These are phyloP conservation scores for Candida ficus DNA, from an alignment of 805 yeast genomes.

Conservation along the genomic window DNA sequence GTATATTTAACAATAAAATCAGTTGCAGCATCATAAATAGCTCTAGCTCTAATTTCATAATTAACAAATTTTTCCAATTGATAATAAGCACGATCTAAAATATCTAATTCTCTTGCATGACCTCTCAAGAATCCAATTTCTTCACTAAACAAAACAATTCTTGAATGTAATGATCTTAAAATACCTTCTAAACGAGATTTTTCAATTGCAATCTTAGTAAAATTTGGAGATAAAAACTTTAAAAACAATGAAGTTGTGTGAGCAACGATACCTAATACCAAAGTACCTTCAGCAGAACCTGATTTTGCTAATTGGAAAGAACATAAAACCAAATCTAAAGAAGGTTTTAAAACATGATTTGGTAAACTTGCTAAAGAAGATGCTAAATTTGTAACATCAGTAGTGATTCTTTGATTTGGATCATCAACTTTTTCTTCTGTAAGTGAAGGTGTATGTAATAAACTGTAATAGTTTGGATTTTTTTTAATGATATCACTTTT, in stretches of 20 bases:
- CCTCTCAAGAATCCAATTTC: slow-evolving; percentile 86
- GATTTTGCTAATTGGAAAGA: slow-evolving; percentile 61
- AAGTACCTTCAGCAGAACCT: slow-evolving; percentile 63
- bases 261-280: slow-evolving; percentile 73
- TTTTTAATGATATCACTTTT: slow-evolving; percentile 28
- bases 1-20: slow-evolving; percentile 86
- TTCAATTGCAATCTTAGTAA: slow-evolving; percentile 71
- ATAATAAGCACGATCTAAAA: slow-evolving; percentile 75
- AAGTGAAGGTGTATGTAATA: slow-evolving; percentile 49
- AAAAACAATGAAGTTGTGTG: slow-evolving; percentile 73
- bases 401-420: slow-evolving; percentile 80
- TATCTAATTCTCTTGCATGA: slow-evolving; percentile 70
- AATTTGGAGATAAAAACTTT: slow-evolving; percentile 81
- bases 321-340: slow-evolving; percentile 72
- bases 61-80: slow-evolving; percentile 73
- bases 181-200: slow-evolving; percentile 81
- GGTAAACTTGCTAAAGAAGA: slow-evolving; percentile 68
- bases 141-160: slow-evolving; percentile 72
- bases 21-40: slow-evolving; percentile 79
- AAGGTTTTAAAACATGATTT: slow-evolving; percentile 79
- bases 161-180: slow-evolving; percentile 77
- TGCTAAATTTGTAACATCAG: slow-evolving; percentile 72
- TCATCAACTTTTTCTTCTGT: slow-evolving; percentile 45
- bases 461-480: slow-evolving; percentile 68
- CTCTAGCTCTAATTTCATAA: slow-evolving; percentile 68